Evolutionary conservation across 345 rosid genomes (phyloP), one percentile per base, ranked within the genome.

Genomic region (Linum lewisii): DNA sequence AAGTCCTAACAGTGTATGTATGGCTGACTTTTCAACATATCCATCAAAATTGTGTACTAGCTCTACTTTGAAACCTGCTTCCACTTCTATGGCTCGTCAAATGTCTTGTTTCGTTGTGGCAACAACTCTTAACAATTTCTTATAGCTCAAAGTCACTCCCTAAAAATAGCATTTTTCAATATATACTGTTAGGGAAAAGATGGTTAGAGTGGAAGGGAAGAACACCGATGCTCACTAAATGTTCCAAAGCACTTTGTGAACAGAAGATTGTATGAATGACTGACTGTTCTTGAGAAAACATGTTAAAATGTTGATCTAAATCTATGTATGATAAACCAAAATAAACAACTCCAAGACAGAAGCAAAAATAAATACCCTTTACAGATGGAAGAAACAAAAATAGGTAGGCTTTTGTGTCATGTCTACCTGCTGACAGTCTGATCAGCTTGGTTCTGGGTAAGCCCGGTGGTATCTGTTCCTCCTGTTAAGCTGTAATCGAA

Each of bases 391-490:
- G 58, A 26, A 65, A 22, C 22, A 42, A 57, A 61, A 37, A 61
- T 19, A 22, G 26, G 21, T 50, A 38, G 25, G 60, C 32, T 57
- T 50, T 8, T 42, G 47, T 11, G 4, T 8, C 18, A 42, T 4
- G 47, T 42, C 47, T 42, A 42, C 47, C 52, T 18, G 24, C 13
- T 10, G 45, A 36, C 22, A 42, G 24, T n/a, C 47, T 21, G n/a
- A 56, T 59, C 29, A 63, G 29, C 52, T 4, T 22, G 10, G 50
- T 63, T 57, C 51, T 56, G 52, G 44, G 25, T 26, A n/a, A 63
- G 36, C 64, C 51, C 82, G 75, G 38, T 2, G 69, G 62, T 83
- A 88, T 68, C 96, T 72, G 63, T 73, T 83, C 58, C 67, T 73
- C 70, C 81, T 75, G 70, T 88, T 77, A 69, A 64, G 69, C 69